Base-by-base conservation (phyloP, 495 filamentous ascomycete species). In the Penicillium flavigenum region DNA sequence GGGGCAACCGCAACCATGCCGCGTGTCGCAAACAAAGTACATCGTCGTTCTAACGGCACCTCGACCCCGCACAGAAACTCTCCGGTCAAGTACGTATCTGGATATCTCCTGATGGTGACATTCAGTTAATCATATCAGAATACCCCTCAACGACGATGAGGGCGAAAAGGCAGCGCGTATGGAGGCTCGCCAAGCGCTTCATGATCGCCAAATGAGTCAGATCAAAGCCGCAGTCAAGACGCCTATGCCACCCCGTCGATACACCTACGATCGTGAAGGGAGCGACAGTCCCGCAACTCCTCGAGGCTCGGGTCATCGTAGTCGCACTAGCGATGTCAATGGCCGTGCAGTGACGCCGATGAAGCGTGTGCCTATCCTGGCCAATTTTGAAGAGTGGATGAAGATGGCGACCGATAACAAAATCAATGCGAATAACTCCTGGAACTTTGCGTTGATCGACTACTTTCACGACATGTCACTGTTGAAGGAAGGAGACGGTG, bases 371-470 rank as follows among this genome's bases (percentile, higher is more conserved):
- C 95, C 94, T 0, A 88, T 99, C 54, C 70, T 98, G 51, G 95
- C 95, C 51, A 98, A 98, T 73, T 99, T 98, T 65, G 94, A 99
- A 72, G 95, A 99, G 68, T 98, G 94, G 94, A 98, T 99, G 95
- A 99, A 98, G 82, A 92, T 98, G 90, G 95, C 95, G 10, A 98
- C 93, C 22, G 94, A 99, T 77, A 99, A 99, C 79, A 99, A 99
- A 80, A 99, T 99, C 76, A 99, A 98, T 68, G 95, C 94, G 42
- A 86, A 89, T 24, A 99, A 99, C 72, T 97, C 94, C 17, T 99
- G 94, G 94, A 97, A 98, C 66, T 97, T 99, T 72, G 94, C 94
- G 2, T 82, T 99, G 7, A 99, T 99, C 68, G 94, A 99, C 71
- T 99, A 99, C 71, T 99, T 99, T 67, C 92, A 99, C 65, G 94